Conservation (phyloP, 768 basidiomycete species). For the Gymnopilus dilepis region DNA sequence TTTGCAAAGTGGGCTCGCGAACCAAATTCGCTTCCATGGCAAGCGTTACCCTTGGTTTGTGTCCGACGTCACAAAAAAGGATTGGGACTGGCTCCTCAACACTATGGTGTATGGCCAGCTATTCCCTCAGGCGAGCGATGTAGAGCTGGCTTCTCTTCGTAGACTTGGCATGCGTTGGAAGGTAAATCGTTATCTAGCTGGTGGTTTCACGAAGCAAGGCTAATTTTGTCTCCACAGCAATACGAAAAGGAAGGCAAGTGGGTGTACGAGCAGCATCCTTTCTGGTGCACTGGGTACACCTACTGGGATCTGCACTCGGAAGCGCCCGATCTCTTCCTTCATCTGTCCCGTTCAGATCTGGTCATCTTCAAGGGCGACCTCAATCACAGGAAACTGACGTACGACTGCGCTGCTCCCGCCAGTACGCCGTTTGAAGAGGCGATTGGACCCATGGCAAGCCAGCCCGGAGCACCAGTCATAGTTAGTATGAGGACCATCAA, state of each 20-base stretch:
- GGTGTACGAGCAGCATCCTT: slow-evolving; percentile 93
- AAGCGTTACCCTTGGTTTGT: slow-evolving; percentile 97
- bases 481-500: slow-evolving; percentile 92
- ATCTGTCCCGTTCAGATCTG: slow-evolving; percentile 87
- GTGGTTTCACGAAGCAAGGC: not conserved
- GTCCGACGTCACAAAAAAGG: slow-evolving; percentile 89
- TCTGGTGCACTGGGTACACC: slow-evolving; percentile 97
- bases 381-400: slow-evolving; percentile 90
- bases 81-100: slow-evolving; percentile 93
- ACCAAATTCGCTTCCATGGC: slow-evolving; percentile 89
- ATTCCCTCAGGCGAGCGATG: slow-evolving; percentile 82
- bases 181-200: slow-evolving; percentile 45
- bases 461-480: slow-evolving; percentile 86
- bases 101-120: slow-evolving; percentile 91
- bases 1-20: slow-evolving; percentile 86
- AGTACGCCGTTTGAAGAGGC: slow-evolving; percentile 89
- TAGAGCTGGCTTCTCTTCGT: slow-evolving; percentile 80
- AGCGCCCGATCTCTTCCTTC: slow-evolving; percentile 90
- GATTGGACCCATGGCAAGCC: slow-evolving; percentile 91
- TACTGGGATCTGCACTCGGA: slow-evolving; percentile 87
- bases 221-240: slow-evolving; percentile 51
- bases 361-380: slow-evolving; percentile 96
- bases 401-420: slow-evolving; percentile 85
- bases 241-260: slow-evolving; percentile 93
- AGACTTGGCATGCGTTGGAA: slow-evolving; percentile 90